phyloP scores from a whole-genome alignment of 306 rosid species.

The Glycine tomentella region DNA sequence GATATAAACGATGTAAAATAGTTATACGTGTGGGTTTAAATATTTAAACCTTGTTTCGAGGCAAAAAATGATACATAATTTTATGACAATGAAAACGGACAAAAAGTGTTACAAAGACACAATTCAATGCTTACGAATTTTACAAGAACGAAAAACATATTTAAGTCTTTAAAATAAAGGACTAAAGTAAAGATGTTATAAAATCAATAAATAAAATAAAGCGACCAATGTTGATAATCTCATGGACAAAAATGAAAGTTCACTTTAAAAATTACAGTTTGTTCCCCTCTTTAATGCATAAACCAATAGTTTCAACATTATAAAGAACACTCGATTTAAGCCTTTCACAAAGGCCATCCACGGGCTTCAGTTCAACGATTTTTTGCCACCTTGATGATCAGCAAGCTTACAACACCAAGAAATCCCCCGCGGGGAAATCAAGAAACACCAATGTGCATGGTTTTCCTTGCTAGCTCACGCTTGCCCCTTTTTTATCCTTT shows the following conservation, averaged over 20 bases:
- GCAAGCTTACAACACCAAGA: constrained; percentile 28
- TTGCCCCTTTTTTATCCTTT: constrained; percentile 19
- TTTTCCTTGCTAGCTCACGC: not conserved
- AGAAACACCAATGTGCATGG: constrained; percentile 2
- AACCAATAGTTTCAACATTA: constrained; percentile 11
- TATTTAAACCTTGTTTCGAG: no score
- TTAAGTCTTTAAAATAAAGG: not conserved
- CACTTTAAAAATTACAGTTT: not conserved
- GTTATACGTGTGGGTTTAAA: no score
- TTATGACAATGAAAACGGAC: no score
- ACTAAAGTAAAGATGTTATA: not conserved
- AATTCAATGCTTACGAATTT: not conserved
- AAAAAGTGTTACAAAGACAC: no score
- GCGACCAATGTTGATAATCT: not conserved
- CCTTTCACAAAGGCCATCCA: not conserved
- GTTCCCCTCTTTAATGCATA: not conserved
- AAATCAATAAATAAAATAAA: not conserved
- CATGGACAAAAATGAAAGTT: not conserved
- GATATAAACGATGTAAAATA: no score
- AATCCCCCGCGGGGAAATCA: constrained; percentile 9
- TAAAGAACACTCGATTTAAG: not conserved
- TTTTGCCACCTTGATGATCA: constrained; percentile 19
- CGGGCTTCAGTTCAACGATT: constrained; percentile 3
- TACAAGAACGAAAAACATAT: not conserved
- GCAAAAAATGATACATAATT: no score